phyloP scores from a whole-genome alignment of 805 yeast genomes.

The Kockiozyma suomiensis region DNA sequence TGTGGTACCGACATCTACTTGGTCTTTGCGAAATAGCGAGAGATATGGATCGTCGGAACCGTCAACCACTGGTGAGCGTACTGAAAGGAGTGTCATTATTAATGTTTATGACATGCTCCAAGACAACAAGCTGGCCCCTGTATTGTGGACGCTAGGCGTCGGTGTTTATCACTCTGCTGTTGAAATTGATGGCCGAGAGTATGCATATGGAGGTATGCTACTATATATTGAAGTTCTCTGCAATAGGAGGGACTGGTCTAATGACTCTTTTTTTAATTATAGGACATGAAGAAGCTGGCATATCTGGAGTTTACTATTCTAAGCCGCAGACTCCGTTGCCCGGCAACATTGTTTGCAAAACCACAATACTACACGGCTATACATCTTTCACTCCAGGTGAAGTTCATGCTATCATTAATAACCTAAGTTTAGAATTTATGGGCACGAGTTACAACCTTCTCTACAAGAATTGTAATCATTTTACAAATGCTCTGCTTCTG shows the following conservation, averaged over 20 bases:
- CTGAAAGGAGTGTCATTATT: slow-evolving; percentile 17
- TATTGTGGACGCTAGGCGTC: slow-evolving; percentile 32
- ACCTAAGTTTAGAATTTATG: slow-evolving; percentile 26
- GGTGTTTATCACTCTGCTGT: slow-evolving; percentile 35
- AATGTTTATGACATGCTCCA: slow-evolving; percentile 34
- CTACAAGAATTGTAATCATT: slow-evolving; percentile 33
- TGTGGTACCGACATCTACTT: slow-evolving; percentile 4
- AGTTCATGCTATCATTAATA: slow-evolving; percentile 29
- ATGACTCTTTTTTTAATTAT: neutral
- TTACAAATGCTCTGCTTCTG: slow-evolving; percentile 23
- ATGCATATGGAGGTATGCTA: slow-evolving; percentile 32
- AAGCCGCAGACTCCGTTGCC: slow-evolving; percentile 28
- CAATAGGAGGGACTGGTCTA: neutral
- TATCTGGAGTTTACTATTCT: slow-evolving; percentile 33
- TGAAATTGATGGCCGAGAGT: slow-evolving; percentile 33
- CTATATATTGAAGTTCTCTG: neutral
- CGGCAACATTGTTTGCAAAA: slow-evolving; percentile 27
- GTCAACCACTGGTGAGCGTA: neutral
- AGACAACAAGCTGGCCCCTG: slow-evolving; percentile 28
- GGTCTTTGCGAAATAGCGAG: slow-evolving; percentile 9
- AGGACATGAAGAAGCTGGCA: slow-evolving; percentile 31
- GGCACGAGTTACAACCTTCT: slow-evolving; percentile 33
- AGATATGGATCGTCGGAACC: slow-evolving; percentile 1
- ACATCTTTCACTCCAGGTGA: slow-evolving; percentile 29
- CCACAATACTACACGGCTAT: slow-evolving; percentile 24